A percentile compares a stretch with the other conserved stretches of the same genome.
Evolutionary conservation across 306 rosid species (phyloP).

Genomic region (Cicer arietinum): DNA sequence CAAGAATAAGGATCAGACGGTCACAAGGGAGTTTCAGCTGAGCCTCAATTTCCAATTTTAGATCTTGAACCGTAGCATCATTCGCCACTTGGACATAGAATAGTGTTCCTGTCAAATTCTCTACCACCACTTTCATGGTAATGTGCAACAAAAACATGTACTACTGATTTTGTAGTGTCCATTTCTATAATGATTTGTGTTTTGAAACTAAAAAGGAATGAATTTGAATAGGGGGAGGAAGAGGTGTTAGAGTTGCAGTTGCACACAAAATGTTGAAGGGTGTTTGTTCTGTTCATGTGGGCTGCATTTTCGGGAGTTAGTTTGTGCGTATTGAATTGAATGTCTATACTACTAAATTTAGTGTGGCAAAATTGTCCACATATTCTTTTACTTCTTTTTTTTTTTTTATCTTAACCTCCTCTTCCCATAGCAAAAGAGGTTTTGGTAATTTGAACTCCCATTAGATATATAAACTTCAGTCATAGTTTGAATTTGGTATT

Average conservation of each 20-base stretch:
- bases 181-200: neutral
- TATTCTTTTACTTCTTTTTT: neutral
- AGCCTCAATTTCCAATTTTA: slow-evolving; percentile 59
- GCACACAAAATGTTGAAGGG: slow-evolving; percentile 35
- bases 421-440: too few species aligned
- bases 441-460: too few species aligned
- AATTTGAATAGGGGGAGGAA: neutral
- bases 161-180: neutral
- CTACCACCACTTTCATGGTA: slow-evolving; percentile 54
- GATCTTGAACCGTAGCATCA: slow-evolving; percentile 56
- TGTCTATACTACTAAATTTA: slow-evolving; percentile 26
- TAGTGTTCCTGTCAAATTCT: slow-evolving; percentile 58
- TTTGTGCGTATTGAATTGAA: slow-evolving; percentile 38
- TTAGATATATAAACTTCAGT: too few species aligned
- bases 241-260: slow-evolving; percentile 15
- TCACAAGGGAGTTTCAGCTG: slow-evolving; percentile 60
- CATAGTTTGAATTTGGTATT: too few species aligned
- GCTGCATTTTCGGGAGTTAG: slow-evolving; percentile 57
- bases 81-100: slow-evolving; percentile 50
- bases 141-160: neutral
- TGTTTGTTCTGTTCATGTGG: slow-evolving; percentile 54
- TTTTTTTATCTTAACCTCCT: too few species aligned
- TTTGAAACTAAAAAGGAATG: slow-evolving; percentile 3
- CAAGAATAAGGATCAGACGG: slow-evolving; percentile 59
- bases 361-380: neutral